Percentiles rank a stretch among this genome's conserved stretches.
Evolutionary conservation across 208 protist species (phyloP).

Genomic region (Acanthamoeba sp.): DNA sequence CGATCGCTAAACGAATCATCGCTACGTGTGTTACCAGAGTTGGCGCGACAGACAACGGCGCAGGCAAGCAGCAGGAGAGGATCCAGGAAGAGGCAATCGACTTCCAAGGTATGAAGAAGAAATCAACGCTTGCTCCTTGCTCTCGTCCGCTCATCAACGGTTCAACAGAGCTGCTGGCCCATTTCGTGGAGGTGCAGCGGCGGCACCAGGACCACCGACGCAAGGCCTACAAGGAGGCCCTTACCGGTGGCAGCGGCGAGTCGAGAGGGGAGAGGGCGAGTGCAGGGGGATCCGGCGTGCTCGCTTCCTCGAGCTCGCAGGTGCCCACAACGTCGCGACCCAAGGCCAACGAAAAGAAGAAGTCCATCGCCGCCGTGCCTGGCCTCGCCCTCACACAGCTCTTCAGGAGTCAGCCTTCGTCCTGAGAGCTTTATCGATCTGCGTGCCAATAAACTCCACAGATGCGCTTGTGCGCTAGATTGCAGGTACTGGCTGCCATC

Average conservation of each 20-base stretch:
- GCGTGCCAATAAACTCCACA: no score
- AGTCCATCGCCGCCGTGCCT: conserved; percentile 9
- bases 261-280: background rate
- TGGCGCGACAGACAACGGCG: background rate
- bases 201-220: conserved; percentile 54
- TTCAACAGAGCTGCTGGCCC: conserved; percentile 3
- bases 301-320: background rate
- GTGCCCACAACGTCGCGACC: background rate
- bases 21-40: no score
- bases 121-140: background rate
- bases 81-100: background rate
- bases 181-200: conserved; percentile 45
- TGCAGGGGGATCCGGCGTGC: background rate
- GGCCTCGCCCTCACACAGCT: conserved; percentile 19
- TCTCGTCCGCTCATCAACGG: no score
- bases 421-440: background rate
- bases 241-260: background rate
- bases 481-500: no score
- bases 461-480: no score
- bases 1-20: no score
- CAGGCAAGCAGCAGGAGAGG: background rate
- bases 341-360: background rate
- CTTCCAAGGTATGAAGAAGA: background rate
- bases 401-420: conserved; percentile 1
- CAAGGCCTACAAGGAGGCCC: conserved; percentile 59